Percentiles rank a stretch among this genome's conserved stretches.
phyloP scores from a whole-genome alignment of 2,329 filamentous ascomycete genomes.

The Juglanconis sp. region DNA sequence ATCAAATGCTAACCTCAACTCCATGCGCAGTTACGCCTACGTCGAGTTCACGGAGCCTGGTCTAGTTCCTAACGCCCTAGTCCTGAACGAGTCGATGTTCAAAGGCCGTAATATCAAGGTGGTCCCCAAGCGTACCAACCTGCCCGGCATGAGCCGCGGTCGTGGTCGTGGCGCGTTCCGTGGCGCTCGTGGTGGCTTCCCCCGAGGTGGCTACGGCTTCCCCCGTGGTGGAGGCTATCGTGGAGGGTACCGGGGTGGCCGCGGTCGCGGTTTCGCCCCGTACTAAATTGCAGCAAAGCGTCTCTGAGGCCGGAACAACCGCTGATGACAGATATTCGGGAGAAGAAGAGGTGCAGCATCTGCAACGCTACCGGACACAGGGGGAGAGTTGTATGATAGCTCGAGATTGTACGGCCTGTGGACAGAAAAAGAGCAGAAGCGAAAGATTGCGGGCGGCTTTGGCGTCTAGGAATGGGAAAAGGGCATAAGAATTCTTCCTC shows the following conservation, averaged over 20 bases:
- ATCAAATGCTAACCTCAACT: conserved; percentile 15
- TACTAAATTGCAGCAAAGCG: conserved; percentile 36
- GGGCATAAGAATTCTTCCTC: conserved; percentile 8
- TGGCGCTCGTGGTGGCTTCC: conserved; percentile 53
- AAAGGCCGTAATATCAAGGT: conserved; percentile 96
- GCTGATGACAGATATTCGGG: neutral
- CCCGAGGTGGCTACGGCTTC: conserved; percentile 47
- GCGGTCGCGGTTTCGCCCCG: conserved; percentile 60
- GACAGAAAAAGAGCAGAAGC: conserved; percentile 13
- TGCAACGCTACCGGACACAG: neutral
- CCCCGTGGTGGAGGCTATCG: conserved; percentile 54
- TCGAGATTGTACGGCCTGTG: neutral
- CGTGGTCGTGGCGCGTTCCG: conserved; percentile 53
- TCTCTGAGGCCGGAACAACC: neutral
- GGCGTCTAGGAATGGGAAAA: conserved; percentile 12
- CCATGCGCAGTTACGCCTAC: conserved; percentile 77
- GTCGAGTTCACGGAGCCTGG: conserved; percentile 49
- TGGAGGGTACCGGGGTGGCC: conserved; percentile 47
- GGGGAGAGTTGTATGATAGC: conserved; percentile 3
- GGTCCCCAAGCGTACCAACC: conserved; percentile 88
- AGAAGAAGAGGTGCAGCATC: conserved; percentile 7
- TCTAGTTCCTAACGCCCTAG: conserved; percentile 44
- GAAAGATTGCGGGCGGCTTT: conserved; percentile 8
- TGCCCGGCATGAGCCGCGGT: conserved; percentile 89
- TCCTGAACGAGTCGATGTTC: conserved; percentile 95